phyloP scores from a whole-genome alignment of 148 eudicot genomes.

The Amaranthus hypochondriacus region DNA sequence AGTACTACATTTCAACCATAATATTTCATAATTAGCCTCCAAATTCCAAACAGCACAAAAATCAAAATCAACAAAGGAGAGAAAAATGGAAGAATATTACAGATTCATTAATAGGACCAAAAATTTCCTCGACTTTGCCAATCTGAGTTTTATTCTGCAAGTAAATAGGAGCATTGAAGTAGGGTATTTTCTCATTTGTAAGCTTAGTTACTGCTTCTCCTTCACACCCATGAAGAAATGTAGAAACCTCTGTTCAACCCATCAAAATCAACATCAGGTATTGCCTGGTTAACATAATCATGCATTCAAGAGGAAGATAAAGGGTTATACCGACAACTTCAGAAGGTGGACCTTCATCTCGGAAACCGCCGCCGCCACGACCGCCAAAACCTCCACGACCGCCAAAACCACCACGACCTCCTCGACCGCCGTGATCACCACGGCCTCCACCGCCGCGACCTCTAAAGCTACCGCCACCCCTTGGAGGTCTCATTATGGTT shows the following conservation, averaged over 20 bases:
- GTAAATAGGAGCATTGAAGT: slow-evolving; percentile 87
- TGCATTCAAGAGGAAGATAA: not conserved
- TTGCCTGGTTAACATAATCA: not conserved
- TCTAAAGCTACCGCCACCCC: slow-evolving; percentile 58
- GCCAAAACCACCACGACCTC: slow-evolving; percentile 23
- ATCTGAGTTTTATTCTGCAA: slow-evolving; percentile 86
- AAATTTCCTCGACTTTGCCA: slow-evolving; percentile 91
- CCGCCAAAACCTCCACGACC: slow-evolving; percentile 23
- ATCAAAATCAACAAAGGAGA: not conserved
- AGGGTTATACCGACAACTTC: slow-evolving; percentile 59
- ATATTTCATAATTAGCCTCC: not conserved
- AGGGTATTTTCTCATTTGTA: slow-evolving; percentile 82
- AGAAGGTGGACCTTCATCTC: slow-evolving; percentile 78
- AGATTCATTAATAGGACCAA: slow-evolving; percentile 92
- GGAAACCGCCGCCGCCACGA: slow-evolving; percentile 35
- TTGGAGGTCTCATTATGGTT: slow-evolving; percentile 61
- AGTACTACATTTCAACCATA: slow-evolving; percentile 34
- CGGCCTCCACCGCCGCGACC: slow-evolving; percentile 37
- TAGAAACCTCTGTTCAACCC: slow-evolving; percentile 50
- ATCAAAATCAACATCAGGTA: not conserved
- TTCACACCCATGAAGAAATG: slow-evolving; percentile 78
- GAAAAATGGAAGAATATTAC: slow-evolving; percentile 32
- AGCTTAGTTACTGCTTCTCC: slow-evolving; percentile 94
- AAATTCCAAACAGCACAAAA: not conserved
- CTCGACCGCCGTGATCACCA: slow-evolving; percentile 41